A percentile compares a stretch with the other conserved stretches of the same genome.
Conservation (phyloP, 495 filamentous ascomycete species). For the Pyrenopolyporus hunteri region DNA sequence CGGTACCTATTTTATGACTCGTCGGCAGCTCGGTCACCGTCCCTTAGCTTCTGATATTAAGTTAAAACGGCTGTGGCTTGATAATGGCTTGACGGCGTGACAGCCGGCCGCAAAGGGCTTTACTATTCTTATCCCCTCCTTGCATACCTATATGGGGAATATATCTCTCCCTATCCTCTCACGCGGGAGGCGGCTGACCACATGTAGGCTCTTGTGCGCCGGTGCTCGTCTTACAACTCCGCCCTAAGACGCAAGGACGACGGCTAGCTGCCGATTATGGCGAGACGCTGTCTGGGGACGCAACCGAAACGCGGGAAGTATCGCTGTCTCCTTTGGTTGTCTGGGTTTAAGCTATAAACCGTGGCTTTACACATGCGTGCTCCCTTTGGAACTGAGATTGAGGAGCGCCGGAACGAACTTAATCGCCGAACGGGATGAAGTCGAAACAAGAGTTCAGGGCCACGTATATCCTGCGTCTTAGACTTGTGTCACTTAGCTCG, state of each 20-base stretch:
- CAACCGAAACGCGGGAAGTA: neutral
- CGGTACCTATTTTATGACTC: too few relatives aligned
- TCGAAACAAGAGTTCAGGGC: constrained; percentile 27
- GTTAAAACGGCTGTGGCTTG: too few relatives aligned
- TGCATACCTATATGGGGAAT: too few relatives aligned
- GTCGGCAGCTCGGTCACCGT: too few relatives aligned
- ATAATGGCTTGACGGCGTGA: too few relatives aligned
- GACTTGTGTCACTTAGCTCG: constrained; percentile 11
- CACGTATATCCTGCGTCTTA: constrained; percentile 6
- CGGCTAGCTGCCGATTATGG: neutral
- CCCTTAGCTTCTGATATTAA: too few relatives aligned
- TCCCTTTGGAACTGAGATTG: neutral
- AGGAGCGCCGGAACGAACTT: neutral
- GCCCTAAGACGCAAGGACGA: neutral
- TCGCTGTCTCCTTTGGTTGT: neutral
- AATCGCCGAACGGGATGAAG: constrained; percentile 6
- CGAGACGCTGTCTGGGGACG: neutral
- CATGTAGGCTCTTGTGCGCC: constrained; percentile 3
- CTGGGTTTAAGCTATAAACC: too few relatives aligned
- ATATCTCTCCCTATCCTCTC: too few relatives aligned
- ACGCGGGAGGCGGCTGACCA: too few relatives aligned
- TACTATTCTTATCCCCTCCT: too few relatives aligned
- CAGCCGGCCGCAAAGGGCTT: too few relatives aligned
- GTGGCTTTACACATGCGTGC: neutral
- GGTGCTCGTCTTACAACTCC: constrained; percentile 6